Evolutionary conservation across 1,139 yeast species (phyloP).

Genomic region (Zygosaccharomyces pseudobailii): DNA sequence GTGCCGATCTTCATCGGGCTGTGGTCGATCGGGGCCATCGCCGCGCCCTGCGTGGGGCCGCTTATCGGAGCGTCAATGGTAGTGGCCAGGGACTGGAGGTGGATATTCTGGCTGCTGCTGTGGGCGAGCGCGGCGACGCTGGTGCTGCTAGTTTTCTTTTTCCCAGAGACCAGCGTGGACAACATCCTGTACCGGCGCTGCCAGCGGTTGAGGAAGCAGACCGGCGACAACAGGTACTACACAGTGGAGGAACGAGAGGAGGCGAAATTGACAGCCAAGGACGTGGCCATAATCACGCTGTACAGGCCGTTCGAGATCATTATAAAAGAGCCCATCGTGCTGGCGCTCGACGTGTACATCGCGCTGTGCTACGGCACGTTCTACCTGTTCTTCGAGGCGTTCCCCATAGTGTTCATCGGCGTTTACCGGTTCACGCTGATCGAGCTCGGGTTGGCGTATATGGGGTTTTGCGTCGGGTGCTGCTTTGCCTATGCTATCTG

Average conservation of each 20-base stretch:
- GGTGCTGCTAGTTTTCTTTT: conserved; percentile 35
- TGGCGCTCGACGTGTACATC: conserved; percentile 36
- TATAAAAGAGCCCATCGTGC: conserved; percentile 24
- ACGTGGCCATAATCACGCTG: conserved; percentile 39
- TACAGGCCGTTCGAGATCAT: conserved; percentile 48
- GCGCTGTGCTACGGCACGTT: conserved; percentile 51
- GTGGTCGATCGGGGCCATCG: conserved; percentile 51
- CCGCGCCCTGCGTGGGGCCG: conserved; percentile 66
- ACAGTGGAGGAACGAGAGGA: conserved; percentile 36
- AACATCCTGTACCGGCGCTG: conserved; percentile 48
- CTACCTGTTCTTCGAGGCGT: conserved; percentile 58
- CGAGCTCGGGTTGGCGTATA: conserved; percentile 20
- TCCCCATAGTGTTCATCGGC: conserved; percentile 50
- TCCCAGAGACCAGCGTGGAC: conserved; percentile 50
- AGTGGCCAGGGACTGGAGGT: conserved; percentile 44
- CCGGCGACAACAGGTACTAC: conserved; percentile 42
- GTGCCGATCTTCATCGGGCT: conserved; percentile 42
- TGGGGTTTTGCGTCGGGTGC: conserved; percentile 27
- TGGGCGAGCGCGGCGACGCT: conserved; percentile 40
- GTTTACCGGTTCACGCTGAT: conserved; percentile 41
- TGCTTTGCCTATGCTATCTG: conserved; percentile 15
- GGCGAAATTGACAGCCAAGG: conserved; percentile 29
- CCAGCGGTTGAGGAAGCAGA: conserved; percentile 40
- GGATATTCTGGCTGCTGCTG: conserved; percentile 44
- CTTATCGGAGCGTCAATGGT: conserved; percentile 48